Conservation (phyloP, 805 yeast species). For the Candida verbasci region DNA sequence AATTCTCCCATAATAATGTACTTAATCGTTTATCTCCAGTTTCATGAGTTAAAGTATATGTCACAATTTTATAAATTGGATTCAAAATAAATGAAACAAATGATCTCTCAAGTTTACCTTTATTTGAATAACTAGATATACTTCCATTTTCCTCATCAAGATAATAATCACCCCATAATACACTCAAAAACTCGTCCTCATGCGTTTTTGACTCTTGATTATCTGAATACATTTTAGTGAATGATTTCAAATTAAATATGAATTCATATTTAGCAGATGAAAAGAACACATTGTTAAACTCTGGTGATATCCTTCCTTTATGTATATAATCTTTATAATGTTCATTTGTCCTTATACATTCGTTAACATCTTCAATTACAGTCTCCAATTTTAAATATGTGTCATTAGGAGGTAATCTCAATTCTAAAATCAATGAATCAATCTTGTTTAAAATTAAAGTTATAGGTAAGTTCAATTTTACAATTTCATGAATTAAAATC, state of each 20-base stretch:
- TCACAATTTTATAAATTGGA: slow-evolving; percentile 75
- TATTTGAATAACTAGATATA: slow-evolving; percentile 36
- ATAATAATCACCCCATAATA: slow-evolving; percentile 77
- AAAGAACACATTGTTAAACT: slow-evolving; percentile 63
- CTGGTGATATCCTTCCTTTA: slow-evolving; percentile 50
- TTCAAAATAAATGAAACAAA: slow-evolving; percentile 65
- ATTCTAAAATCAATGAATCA: slow-evolving; percentile 79
- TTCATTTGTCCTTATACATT: slow-evolving; percentile 35
- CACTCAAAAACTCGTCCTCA: slow-evolving; percentile 39
- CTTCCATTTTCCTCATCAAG: slow-evolving; percentile 40
- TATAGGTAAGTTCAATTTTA: slow-evolving; percentile 48
- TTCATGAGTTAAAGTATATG: slow-evolving; percentile 54
- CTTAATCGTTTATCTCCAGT: slow-evolving; percentile 35
- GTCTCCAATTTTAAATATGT: slow-evolving; percentile 64
- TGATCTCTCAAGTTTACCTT: slow-evolving; percentile 30
- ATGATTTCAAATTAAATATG: slow-evolving; percentile 63
- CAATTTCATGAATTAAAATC: slow-evolving; percentile 46
- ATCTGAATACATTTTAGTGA: slow-evolving; percentile 47
- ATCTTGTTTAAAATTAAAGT: slow-evolving; percentile 70
- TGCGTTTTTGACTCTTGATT: slow-evolving; percentile 12
- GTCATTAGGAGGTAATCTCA: slow-evolving; percentile 69
- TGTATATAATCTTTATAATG: slow-evolving; percentile 23
- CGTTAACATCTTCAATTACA: slow-evolving; percentile 62
- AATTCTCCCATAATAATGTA: slow-evolving; percentile 42
- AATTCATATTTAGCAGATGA: slow-evolving; percentile 62